Base-by-base conservation (phyloP, 75 land plant species). In the Isoetes taiwanensis region DNA sequence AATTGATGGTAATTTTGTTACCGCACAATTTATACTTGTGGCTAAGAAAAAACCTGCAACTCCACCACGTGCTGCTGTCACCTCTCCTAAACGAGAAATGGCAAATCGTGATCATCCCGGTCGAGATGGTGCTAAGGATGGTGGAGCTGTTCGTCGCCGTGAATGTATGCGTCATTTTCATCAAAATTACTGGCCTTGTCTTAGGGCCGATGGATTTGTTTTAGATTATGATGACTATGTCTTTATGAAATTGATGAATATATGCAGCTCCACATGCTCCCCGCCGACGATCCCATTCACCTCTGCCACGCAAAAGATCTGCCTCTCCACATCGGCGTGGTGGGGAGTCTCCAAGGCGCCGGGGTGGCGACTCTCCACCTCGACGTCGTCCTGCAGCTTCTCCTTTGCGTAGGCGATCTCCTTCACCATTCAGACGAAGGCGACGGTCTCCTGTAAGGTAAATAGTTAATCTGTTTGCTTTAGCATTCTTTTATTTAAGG, bases 1-100 rank as follows among this genome's bases (percentile, higher is more conserved):
- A 70, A 77, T 87, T 72, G 97, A 91, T 73, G 97, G 97, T 10
- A 80, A 78, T 56, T 56, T 83, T 57, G 80, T 91, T 32, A 58
- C 42, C 20, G 89, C 78, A 37, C 81, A 55, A 57, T 91, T 87
- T 50, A 87, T 89, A 31, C 59, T 90, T 33, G 64, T 80, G 23
- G 80, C 48, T 20, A 54, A 72, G 16, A 77, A 74, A 34, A 90
- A 74, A 64, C 53, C 60, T 39, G 56, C 81, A 28, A 35, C 81
- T 1, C 84, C 91, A 6, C 78, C 84, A 24, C 76, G 66, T 46
- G 48, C 63, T 38, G 63, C 75, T 9, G 43, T 63, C 38, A 29
- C 57, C 10, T 58, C 83, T 52, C 67, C 94, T 10, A 79, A 71
- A 52, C 73, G 67, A 58, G 94, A 85, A 39, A 62, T 34, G 20